Evolutionary conservation across 176 grass and related monocot genomes (phyloP).

Genomic region (Rhynchospora pubera): DNA sequence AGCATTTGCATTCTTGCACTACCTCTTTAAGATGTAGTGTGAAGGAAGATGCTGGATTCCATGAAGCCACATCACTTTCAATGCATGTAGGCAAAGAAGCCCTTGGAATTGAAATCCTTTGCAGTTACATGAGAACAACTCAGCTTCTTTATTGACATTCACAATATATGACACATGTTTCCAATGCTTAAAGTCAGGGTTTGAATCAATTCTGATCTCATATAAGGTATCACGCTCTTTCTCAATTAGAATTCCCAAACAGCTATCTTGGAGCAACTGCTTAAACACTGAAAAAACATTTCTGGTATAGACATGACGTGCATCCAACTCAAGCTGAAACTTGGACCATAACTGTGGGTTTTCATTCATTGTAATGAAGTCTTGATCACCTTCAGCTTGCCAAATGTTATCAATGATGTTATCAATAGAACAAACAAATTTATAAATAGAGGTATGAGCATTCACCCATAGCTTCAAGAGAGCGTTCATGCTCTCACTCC

Average conservation of each 20-base stretch:
- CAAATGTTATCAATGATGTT: conserved; percentile 19
- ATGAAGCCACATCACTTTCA: conserved; percentile 21
- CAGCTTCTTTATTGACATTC: not conserved
- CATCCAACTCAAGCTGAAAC: conserved; percentile 18
- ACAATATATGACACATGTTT: too few relatives aligned
- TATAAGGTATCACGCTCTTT: not conserved
- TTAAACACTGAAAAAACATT: too few relatives aligned
- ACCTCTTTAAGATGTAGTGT: too few relatives aligned
- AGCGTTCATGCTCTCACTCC: not conserved
- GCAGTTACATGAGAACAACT: conserved; percentile 21
- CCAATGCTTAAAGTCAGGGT: too few relatives aligned
- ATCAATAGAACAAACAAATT: conserved; percentile 13
- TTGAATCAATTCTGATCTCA: too few relatives aligned
- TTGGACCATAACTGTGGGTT: conserved; percentile 19
- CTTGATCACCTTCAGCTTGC: not conserved
- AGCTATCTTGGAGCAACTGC: conserved; percentile 4
- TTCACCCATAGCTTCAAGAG: conserved; percentile 12
- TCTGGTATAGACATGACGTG: conserved; percentile 18
- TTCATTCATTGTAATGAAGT: not conserved
- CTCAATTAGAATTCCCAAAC: conserved; percentile 14
- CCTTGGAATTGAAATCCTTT: conserved; percentile 26
- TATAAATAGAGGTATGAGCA: conserved; percentile 18
- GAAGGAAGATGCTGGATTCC: too few relatives aligned
- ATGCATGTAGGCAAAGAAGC: conserved; percentile 30
- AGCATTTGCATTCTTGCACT: too few relatives aligned